Percentiles rank a stretch among this genome's conserved stretches.
Evolutionary conservation across 495 filamentous ascomycete genomes (phyloP).

Genomic region (Penicillium alfredii): DNA sequence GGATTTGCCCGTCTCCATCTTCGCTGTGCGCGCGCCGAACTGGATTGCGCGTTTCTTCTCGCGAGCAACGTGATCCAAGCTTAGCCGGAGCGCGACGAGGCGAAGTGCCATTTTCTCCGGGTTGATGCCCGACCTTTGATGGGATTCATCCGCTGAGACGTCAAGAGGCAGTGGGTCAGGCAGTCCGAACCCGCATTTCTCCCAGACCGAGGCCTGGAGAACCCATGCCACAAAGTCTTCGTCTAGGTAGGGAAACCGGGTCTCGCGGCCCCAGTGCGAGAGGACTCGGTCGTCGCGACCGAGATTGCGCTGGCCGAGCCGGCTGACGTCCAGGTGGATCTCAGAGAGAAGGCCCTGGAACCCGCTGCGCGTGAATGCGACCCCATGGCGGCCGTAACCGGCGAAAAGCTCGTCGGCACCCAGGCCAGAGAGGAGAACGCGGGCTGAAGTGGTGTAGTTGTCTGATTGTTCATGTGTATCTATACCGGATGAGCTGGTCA

Average conservation of each 20-base stretch:
- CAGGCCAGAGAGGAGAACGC: conserved; percentile 84
- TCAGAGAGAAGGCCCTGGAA: conserved; percentile 72
- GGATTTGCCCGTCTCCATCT: conserved; percentile 68
- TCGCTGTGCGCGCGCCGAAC: conserved; percentile 80
- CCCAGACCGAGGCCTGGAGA: conserved; percentile 63
- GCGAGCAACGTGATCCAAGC: conserved; percentile 59
- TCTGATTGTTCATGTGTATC: conserved; percentile 1
- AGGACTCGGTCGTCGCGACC: conserved; percentile 91
- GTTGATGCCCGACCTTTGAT: conserved; percentile 44
- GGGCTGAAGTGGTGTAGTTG: conserved; percentile 62
- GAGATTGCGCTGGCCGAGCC: conserved; percentile 88
- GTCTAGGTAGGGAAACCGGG: conserved; percentile 87
- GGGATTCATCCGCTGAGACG: conserved; percentile 1
- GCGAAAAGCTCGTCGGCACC: conserved; percentile 96
- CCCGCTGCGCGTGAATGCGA: conserved; percentile 61
- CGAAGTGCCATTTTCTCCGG: conserved; percentile 76
- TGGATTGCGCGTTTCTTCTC: conserved; percentile 95
- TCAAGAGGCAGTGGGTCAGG: conserved; percentile 4
- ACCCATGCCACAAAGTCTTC: conserved; percentile 81
- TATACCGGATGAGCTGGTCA: not conserved
- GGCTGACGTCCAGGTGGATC: conserved; percentile 76
- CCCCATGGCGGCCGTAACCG: conserved; percentile 80
- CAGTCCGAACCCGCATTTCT: conserved; percentile 75
- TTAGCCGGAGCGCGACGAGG: conserved; percentile 68
- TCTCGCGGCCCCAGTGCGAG: conserved; percentile 83